Base-by-base conservation (phyloP, 805 yeast species). In the Sugiyamaella americana region DNA sequence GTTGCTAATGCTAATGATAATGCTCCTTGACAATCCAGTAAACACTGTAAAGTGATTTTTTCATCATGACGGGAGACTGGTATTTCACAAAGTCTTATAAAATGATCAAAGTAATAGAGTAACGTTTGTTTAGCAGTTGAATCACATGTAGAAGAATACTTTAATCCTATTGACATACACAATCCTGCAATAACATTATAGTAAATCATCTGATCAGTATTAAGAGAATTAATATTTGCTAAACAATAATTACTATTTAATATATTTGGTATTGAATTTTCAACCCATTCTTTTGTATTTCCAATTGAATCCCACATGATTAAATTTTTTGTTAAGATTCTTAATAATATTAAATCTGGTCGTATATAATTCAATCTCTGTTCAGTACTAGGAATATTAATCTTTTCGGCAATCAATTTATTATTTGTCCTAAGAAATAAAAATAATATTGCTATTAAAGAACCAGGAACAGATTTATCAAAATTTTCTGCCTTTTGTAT, bases 181-280 rank as follows among this genome's bases (percentile, higher is more conserved):
- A 78, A 65, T 0, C 98, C 98, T 1, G 86, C 84, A 2, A 87
- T 58, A 29, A 83, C 73, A 58, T 82, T 79, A 55, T 78, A 76
- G 54, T 73, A 75, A 2, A 80, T 75, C 40, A 87, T 61, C 49
- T 76, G 78, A 50, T 82, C 88, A 47, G 82, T 75, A 49, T 78
- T 77, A 40, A 81, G 62, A 3, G 43, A 8, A 57, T 1, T 19
- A 52, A 60, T 63, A 42, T 59, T n/a, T 23, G 55, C 53, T 47
- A 60, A 47, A 0, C 60, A 44, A 52, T 62, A 68, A 36, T 63
- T 61, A 11, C 57, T 58, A 23, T 63, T 53, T 38, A 79, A 55
- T 21, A 71, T 65, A 0, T 40, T 41, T 0, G 94, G 91, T 2
- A 85, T 67, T 49, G 78, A 78, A 0, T 63, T 50, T 40, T 73